Evolutionary conservation across 1,284 basidiomycete species (phyloP).

Genomic region (Hypsizygus ulmarius): DNA sequence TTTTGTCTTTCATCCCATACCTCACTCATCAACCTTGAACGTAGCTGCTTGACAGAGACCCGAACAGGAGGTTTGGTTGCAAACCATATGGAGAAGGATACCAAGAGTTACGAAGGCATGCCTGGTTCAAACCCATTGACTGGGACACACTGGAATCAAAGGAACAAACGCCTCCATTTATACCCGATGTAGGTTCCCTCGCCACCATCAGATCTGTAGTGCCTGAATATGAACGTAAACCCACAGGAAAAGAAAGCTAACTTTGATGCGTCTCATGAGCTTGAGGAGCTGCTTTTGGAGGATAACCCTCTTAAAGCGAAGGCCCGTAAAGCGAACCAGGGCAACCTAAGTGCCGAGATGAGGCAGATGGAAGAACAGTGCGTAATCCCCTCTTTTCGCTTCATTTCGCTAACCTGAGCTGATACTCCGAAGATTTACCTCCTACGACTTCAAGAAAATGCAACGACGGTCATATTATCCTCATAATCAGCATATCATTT

Average conservation of each 20-base stretch:
- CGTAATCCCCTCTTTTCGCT: conserved; percentile 31
- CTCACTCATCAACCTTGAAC: background rate
- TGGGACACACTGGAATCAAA: conserved; percentile 87
- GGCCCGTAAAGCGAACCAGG: conserved; percentile 87
- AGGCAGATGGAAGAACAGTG: conserved; percentile 98
- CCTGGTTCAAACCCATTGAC: conserved; percentile 86
- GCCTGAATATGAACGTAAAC: conserved; percentile 3
- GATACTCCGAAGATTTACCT: conserved; percentile 54
- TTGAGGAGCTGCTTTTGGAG: conserved; percentile 93
- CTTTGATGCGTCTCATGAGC: conserved; percentile 98
- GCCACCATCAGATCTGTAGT: conserved; percentile 9
- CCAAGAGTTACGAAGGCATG: conserved; percentile 74
- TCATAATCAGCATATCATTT: conserved; percentile 66
- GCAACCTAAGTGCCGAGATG: conserved; percentile 88
- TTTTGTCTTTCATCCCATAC: conserved; percentile 10
- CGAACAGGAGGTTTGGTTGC: conserved; percentile 79
- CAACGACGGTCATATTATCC: conserved; percentile 81
- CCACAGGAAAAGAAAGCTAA: conserved; percentile 92
- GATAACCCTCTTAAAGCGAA: conserved; percentile 97
- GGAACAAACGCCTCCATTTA: conserved; percentile 80
- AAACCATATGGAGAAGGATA: conserved; percentile 76
- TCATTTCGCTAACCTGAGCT: conserved; percentile 1
- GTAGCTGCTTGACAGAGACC: conserved; percentile 85
- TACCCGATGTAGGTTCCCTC: conserved; percentile 75
- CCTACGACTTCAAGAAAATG: conserved; percentile 86